Conservation (phyloP, 495 filamentous ascomycete genomes). For the Penicillium mononematosum region DNA sequence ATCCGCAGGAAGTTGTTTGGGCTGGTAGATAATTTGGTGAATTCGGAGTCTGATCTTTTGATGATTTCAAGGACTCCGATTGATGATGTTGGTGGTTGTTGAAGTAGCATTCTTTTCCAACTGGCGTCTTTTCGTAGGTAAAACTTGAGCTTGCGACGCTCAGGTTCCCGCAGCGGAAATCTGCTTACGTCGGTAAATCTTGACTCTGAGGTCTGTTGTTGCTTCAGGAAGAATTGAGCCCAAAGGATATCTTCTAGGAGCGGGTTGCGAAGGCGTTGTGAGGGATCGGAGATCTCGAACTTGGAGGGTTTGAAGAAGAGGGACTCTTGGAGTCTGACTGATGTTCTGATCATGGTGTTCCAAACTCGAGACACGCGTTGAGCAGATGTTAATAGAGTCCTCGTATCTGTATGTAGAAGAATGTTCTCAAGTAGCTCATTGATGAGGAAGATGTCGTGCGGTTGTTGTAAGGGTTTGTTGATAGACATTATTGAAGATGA, state of each 20-base stretch:
- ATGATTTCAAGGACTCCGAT: constrained; percentile 11
- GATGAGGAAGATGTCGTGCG: constrained; percentile 20
- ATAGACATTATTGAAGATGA: constrained; percentile 3
- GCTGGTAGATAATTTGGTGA: constrained; percentile 5
- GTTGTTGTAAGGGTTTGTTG: constrained; percentile 1
- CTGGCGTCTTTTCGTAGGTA: constrained; percentile 13
- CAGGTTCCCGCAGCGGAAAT: constrained; percentile 3
- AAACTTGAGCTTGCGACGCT: neutral
- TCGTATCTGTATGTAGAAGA: constrained; percentile 11
- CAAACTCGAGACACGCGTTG: constrained; percentile 14
- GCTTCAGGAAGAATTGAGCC: constrained; percentile 13
- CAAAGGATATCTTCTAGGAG: constrained; percentile 14
- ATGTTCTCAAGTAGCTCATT: constrained; percentile 13
- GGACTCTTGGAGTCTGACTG: constrained; percentile 2
- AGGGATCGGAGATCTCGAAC: neutral
- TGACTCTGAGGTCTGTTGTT: constrained; percentile 7
- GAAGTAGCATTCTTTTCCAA: constrained; percentile 15
- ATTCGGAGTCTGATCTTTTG: constrained; percentile 12
- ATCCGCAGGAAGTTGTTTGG: constrained; percentile 4
- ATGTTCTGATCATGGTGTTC: constrained; percentile 6
- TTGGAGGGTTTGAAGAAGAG: constrained; percentile 8
- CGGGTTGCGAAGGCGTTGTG: constrained; percentile 7
- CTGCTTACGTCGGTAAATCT: constrained; percentile 6
- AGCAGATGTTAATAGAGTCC: constrained; percentile 14
- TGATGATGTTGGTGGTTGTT: constrained; percentile 13